These are phyloP conservation scores for Caloboletus firmus DNA, from an alignment of 1,284 basidiomycete species.

Conservation along the genomic window DNA sequence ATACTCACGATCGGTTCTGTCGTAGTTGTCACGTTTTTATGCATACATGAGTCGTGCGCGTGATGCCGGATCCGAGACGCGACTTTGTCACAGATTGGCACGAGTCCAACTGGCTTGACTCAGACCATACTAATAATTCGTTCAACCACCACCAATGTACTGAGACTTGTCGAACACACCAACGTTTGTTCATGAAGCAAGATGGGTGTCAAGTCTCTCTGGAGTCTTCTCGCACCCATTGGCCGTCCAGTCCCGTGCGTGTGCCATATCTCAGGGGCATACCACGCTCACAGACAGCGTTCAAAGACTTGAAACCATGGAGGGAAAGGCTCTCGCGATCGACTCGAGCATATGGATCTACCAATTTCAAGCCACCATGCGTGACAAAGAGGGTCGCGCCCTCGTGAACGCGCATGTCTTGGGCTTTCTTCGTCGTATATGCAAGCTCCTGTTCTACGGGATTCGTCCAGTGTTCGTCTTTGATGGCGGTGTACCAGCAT, in stretches of 20 bases:
- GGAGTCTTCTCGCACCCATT: conserved; percentile 88
- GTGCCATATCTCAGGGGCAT: conserved; percentile 4
- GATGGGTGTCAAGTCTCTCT: conserved; percentile 96
- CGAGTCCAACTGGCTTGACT: neutral
- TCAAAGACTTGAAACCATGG: conserved; percentile 83
- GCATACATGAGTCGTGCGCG: neutral
- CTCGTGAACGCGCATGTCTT: conserved; percentile 94
- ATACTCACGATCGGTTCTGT: neutral
- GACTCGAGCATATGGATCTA: conserved; percentile 99
- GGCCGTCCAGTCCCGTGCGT: conserved; percentile 84
- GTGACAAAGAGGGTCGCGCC: conserved; percentile 91
- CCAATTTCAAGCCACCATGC: conserved; percentile 98
- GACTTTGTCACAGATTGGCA: neutral
- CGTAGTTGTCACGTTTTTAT: conserved; percentile 18
- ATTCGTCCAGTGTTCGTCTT: conserved; percentile 98
- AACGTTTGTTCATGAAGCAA: neutral
- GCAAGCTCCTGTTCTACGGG: conserved; percentile 94
- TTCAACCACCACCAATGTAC: neutral
- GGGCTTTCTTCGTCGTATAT: conserved; percentile 90
- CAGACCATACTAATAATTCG: neutral
- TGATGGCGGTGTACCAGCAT: conserved; percentile 87
- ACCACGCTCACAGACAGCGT: conserved; percentile 8
- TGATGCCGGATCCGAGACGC: neutral
- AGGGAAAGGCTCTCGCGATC: conserved; percentile 90
- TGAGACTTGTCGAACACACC: neutral